These are phyloP conservation scores for Adansonia rubrostipa DNA, from an alignment of 441 rosid species.

Conservation along the genomic window DNA sequence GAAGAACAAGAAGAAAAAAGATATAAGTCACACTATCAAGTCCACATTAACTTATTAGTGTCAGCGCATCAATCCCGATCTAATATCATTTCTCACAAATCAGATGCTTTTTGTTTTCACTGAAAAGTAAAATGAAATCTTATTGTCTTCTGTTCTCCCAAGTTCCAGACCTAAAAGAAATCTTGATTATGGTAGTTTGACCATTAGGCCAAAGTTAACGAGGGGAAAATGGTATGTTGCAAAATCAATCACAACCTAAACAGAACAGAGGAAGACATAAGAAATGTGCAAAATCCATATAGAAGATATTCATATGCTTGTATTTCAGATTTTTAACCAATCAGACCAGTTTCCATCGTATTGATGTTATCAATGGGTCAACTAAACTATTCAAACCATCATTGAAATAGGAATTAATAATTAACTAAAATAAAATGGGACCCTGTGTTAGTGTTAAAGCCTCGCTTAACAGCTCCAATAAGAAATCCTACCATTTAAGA, in stretches of 20 bases:
- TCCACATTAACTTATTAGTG: background rate
- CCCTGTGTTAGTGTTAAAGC: slow-evolving; percentile 4
- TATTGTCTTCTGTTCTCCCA: background rate
- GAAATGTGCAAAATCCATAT: background rate
- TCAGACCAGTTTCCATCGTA: background rate
- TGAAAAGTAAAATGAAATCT: background rate
- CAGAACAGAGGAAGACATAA: slow-evolving; percentile 11
- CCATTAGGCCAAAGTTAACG: background rate
- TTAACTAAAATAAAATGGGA: slow-evolving; percentile 12
- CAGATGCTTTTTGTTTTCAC: background rate
- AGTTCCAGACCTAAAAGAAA: background rate
- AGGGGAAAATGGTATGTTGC: background rate
- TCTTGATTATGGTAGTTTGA: background rate
- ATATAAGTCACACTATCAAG: background rate
- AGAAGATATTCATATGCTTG: slow-evolving; percentile 5
- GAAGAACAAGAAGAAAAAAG: background rate
- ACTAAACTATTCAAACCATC: background rate
- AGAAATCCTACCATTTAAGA: slow-evolving; percentile 16
- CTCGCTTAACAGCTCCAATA: background rate
- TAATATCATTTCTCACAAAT: background rate
- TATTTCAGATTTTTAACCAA: slow-evolving; percentile 9
- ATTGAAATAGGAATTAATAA: background rate
- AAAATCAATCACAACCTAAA: background rate
- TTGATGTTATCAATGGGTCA: slow-evolving; percentile 6
- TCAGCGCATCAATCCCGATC: background rate